Evolutionary conservation across 169 alveolate genomes (phyloP).

Genomic region (Plasmodium billcollinsi): DNA sequence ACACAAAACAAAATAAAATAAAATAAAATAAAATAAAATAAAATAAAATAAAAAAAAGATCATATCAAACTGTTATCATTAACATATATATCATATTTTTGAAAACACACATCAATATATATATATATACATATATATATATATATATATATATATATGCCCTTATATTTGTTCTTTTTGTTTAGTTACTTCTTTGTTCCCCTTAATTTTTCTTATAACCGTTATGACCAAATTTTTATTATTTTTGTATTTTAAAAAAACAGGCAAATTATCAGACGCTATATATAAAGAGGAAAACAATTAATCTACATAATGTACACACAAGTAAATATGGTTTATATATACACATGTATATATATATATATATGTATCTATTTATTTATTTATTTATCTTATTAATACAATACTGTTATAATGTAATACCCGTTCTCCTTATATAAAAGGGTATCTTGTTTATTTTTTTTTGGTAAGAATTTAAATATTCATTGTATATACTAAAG

Average conservation of each 20-base stretch:
- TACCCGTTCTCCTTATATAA: slow-evolving; percentile 85
- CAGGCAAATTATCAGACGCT: slow-evolving; percentile 88
- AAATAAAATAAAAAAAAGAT: background rate
- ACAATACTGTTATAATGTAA: background rate
- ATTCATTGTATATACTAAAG: slow-evolving; percentile 68
- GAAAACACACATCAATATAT: background rate
- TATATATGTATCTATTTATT: background rate
- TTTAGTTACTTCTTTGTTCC: slow-evolving; percentile 76
- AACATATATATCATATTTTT: background rate
- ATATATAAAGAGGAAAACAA: background rate
- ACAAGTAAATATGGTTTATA: background rate
- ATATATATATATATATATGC: background rate
- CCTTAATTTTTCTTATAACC: slow-evolving; percentile 82
- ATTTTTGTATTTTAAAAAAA: slow-evolving; percentile 82
- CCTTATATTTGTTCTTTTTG: no score
- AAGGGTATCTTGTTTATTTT: slow-evolving; percentile 81
- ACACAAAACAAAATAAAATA: no score
- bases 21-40: no score
- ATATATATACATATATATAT: background rate
- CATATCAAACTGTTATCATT: background rate
- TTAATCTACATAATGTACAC: background rate
- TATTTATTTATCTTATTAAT: background rate
- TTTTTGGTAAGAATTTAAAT: slow-evolving; percentile 58
- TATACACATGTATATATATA: background rate
- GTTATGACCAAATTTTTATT: slow-evolving; percentile 83